phyloP scores from a whole-genome alignment of 75 land plant species.

The Selaginella moellendorffii region DNA sequence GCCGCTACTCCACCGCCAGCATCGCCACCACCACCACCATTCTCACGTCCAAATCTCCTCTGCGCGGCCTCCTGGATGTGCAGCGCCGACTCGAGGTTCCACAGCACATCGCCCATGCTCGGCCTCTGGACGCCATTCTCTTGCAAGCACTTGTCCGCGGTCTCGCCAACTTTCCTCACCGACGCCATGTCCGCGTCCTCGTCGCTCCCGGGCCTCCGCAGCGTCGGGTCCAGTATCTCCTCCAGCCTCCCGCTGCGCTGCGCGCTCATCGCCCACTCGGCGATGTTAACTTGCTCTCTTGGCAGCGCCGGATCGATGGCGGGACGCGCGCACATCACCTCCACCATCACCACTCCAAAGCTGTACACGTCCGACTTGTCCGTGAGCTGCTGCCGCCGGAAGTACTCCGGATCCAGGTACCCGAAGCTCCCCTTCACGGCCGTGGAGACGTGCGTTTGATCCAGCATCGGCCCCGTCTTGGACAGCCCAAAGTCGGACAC shows the following conservation, averaged over 20 bases:
- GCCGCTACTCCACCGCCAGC: background rate
- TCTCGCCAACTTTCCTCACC: conserved; percentile 33
- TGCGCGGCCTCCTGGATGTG: conserved; percentile 30
- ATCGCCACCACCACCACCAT: background rate
- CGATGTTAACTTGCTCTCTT: conserved; percentile 41
- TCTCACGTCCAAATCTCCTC: background rate
- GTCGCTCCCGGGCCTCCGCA: background rate
- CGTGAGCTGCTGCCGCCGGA: conserved; percentile 31
- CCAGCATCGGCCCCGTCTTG: conserved; percentile 34
- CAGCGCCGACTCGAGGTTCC: conserved; percentile 40
- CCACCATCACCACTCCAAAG: conserved; percentile 48
- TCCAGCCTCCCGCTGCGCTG: conserved; percentile 27
- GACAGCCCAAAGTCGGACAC: conserved; percentile 50
- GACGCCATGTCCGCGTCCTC: conserved; percentile 14
- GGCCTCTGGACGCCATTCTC: conserved; percentile 45
- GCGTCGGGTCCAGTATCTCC: conserved; percentile 29
- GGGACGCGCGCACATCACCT: conserved; percentile 40
- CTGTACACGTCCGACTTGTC: conserved; percentile 57
- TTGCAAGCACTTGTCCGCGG: conserved; percentile 41
- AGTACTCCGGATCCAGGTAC: conserved; percentile 50
- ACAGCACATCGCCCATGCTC: conserved; percentile 45
- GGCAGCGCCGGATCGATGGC: conserved; percentile 36
- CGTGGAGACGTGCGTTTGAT: conserved; percentile 40
- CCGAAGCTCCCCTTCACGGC: conserved; percentile 49
- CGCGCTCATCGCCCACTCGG: conserved; percentile 41